Conservation (phyloP, 2,329 filamentous ascomycete species). For the Colletotrichum salicis region DNA sequence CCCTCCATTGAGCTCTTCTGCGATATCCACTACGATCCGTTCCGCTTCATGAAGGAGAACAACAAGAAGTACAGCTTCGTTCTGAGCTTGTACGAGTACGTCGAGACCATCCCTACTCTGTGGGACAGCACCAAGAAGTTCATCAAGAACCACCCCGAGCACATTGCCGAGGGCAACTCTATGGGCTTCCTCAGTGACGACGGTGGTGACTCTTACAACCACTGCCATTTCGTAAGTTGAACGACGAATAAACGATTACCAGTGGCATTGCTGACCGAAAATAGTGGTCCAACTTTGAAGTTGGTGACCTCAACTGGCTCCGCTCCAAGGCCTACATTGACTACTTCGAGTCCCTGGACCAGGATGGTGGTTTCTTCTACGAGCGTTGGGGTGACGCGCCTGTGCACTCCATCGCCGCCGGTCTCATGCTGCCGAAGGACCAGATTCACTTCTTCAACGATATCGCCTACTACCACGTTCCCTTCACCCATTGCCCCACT, state of each 20-base stretch:
- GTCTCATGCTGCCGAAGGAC: constrained; percentile 87
- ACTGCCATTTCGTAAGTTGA: constrained; percentile 89
- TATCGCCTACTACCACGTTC: constrained; percentile 97
- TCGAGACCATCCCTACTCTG: constrained; percentile 93
- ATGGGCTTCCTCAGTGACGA: constrained; percentile 94
- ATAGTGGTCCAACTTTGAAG: constrained; percentile 98
- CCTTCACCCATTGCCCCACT: constrained; percentile 97
- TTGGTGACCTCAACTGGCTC: constrained; percentile 93
- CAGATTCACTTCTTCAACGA: constrained; percentile 99
- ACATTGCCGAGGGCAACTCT: constrained; percentile 84
- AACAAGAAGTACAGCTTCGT: constrained; percentile 99
- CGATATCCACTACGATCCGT: constrained; percentile 94
- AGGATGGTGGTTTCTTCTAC: constrained; percentile 97
- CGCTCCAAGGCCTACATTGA: constrained; percentile 89
- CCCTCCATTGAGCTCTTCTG: constrained; percentile 96
- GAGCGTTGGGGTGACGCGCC: constrained; percentile 98
- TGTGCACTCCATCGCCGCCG: constrained; percentile 96
- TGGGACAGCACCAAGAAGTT: constrained; percentile 98
- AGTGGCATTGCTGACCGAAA: constrained; percentile 40
- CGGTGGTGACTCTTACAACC: constrained; percentile 90
- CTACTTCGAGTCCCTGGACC: constrained; percentile 88
- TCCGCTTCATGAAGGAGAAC: constrained; percentile 95
- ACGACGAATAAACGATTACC: background rate
- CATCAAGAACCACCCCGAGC: constrained; percentile 88
- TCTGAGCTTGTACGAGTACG: constrained; percentile 94